Conservation (phyloP, 345 rosid species). For the Noccaea caerulescens region DNA sequence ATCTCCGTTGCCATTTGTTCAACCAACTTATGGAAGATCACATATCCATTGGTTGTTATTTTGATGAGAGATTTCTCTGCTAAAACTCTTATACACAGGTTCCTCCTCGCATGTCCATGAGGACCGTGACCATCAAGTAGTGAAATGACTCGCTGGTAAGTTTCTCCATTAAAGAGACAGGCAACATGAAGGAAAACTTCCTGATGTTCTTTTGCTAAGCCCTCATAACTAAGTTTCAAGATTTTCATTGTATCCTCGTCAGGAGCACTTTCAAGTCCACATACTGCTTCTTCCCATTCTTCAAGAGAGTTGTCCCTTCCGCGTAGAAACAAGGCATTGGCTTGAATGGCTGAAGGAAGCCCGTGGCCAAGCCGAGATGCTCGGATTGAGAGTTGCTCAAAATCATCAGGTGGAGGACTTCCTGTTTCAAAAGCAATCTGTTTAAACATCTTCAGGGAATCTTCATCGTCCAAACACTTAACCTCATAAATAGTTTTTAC, state of each 20-base stretch:
- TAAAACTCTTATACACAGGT: conserved; percentile 12
- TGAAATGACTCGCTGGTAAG: background rate
- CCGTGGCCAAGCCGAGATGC: conserved; percentile 37
- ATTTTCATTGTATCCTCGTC: background rate
- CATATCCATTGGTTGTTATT: background rate
- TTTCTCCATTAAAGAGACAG: conserved; percentile 35
- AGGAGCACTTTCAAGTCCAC: conserved; percentile 15
- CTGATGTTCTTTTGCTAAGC: background rate
- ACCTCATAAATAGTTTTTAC: conserved; percentile 10
- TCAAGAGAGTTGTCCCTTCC: background rate
- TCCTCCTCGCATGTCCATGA: background rate
- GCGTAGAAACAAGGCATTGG: conserved; percentile 32
- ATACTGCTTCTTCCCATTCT: conserved; percentile 35
- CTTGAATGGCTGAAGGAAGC: conserved; percentile 42
- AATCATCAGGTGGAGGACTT: background rate
- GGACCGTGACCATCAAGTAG: background rate
- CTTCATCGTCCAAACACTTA: background rate
- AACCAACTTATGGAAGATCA: conserved; percentile 28
- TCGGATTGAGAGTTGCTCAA: conserved; percentile 16
- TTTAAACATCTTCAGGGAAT: conserved; percentile 30
- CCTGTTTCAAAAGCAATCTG: conserved; percentile 12
- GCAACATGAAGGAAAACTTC: conserved; percentile 30
- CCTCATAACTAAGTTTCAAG: conserved; percentile 17
- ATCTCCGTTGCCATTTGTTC: conserved; percentile 36
- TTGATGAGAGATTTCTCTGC: conserved; percentile 34